Evolutionary conservation across 2,329 filamentous ascomycete genomes (phyloP).

Genomic region (Pseudomassariella vexata): DNA sequence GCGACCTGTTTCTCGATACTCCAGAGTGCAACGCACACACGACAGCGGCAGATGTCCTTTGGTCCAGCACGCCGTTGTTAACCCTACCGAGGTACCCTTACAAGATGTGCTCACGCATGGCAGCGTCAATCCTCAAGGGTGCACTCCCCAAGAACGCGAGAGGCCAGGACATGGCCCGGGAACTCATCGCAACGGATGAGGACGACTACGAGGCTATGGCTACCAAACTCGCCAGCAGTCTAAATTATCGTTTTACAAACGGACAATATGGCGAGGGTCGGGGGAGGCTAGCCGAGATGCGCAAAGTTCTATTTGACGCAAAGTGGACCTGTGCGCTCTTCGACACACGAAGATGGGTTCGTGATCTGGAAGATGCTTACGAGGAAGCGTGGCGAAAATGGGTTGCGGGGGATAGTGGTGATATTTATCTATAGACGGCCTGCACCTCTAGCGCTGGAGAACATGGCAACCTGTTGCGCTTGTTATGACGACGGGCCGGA

Average conservation of each 20-base stretch:
- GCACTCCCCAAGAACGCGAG: slow-evolving; percentile 69
- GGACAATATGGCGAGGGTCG: slow-evolving; percentile 44
- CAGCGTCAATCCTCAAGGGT: slow-evolving; percentile 86
- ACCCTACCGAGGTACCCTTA: slow-evolving; percentile 89
- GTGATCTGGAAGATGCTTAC: slow-evolving; percentile 83
- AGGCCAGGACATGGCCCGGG: slow-evolving; percentile 62
- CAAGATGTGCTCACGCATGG: slow-evolving; percentile 99
- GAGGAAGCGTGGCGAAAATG: slow-evolving; percentile 83
- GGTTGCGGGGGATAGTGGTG: slow-evolving; percentile 80
- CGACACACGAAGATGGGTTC: slow-evolving; percentile 85
- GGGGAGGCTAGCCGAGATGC: slow-evolving; percentile 72
- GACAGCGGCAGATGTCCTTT: slow-evolving; percentile 91
- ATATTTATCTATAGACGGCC: slow-evolving; percentile 66
- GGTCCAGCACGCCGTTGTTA: slow-evolving; percentile 89
- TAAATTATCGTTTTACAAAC: slow-evolving; percentile 49
- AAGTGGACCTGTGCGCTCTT: slow-evolving; percentile 87
- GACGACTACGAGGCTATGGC: slow-evolving; percentile 79
- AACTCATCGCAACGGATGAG: slow-evolving; percentile 75
- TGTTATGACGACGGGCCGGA: too few relatives aligned
- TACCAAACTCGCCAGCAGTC: slow-evolving; percentile 56
- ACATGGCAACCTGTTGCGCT: too few relatives aligned
- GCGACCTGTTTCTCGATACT: slow-evolving; percentile 93
- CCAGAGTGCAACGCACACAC: slow-evolving; percentile 98
- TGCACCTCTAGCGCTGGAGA: too few relatives aligned
- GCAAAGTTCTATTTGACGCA: slow-evolving; percentile 74